phyloP scores from a whole-genome alignment of 202 grass and related monocot genomes.

The Setaria viridis region DNA sequence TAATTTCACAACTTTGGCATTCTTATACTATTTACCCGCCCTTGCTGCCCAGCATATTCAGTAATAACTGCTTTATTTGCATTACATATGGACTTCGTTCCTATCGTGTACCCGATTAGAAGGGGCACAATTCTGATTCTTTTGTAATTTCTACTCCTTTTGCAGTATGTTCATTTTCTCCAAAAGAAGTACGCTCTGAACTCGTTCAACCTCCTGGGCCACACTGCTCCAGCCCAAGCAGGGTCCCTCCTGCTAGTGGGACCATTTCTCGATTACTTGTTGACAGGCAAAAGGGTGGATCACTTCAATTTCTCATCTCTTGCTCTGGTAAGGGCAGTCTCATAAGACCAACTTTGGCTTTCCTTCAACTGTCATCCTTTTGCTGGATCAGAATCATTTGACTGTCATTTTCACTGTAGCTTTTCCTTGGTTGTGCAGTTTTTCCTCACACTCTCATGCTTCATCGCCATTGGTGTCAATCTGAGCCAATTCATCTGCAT shows the following conservation, averaged over 20 bases:
- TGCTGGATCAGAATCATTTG: not conserved
- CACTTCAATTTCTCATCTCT: slow-evolving; percentile 60
- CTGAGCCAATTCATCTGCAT: slow-evolving; percentile 99
- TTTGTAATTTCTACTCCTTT: slow-evolving; percentile 21
- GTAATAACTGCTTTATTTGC: not conserved
- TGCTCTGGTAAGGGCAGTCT: slow-evolving; percentile 58
- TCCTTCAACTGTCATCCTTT: not conserved
- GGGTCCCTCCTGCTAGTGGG: slow-evolving; percentile 76
- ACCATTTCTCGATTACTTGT: slow-evolving; percentile 75
- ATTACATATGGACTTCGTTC: not conserved
- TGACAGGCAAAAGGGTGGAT: slow-evolving; percentile 88
- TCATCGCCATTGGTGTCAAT: slow-evolving; percentile 91
- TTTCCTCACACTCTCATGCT: slow-evolving; percentile 83
- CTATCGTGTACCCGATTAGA: not conserved
- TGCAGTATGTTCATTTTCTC: slow-evolving; percentile 89
- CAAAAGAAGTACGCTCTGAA: slow-evolving; percentile 83
- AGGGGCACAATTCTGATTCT: not conserved
- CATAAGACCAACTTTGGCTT: not conserved
- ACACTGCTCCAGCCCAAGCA: slow-evolving; percentile 88
- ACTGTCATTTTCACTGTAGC: not conserved
- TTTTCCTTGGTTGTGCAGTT: slow-evolving; percentile 52
- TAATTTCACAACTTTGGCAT: not conserved
- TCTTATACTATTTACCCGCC: not conserved
- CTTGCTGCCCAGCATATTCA: not conserved
- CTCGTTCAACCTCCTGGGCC: slow-evolving; percentile 90